These are phyloP conservation scores for Williopsis jadinii DNA, from an alignment of 1,139 yeast genomes.

Conservation along the genomic window DNA sequence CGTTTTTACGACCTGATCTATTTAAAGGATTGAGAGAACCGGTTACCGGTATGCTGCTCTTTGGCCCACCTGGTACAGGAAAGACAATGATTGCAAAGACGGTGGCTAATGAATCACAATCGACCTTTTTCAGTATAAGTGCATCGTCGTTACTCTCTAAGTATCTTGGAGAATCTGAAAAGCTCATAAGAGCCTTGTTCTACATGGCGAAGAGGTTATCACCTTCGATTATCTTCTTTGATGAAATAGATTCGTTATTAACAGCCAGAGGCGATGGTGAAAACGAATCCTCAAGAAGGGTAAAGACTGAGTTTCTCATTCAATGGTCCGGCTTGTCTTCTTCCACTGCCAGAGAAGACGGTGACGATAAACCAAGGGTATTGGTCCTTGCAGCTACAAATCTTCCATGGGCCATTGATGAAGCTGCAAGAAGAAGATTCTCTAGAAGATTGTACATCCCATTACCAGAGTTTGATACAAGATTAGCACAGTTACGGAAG, in stretches of 20 bases:
- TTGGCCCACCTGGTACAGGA: conserved; percentile 52
- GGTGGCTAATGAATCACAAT: conserved; percentile 58
- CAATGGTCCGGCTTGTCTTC: conserved; percentile 61
- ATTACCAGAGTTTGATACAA: conserved; percentile 53
- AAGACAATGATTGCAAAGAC: conserved; percentile 57
- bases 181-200: conserved; percentile 52
- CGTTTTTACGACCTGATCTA: conserved; percentile 56
- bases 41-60: conserved; percentile 54
- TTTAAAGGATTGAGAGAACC: conserved; percentile 59
- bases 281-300: conserved; percentile 42
- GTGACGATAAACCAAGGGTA: conserved; percentile 37
- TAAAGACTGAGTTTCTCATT: conserved; percentile 55
- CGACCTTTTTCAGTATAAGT: conserved; percentile 57
- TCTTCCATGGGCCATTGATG: conserved; percentile 64
- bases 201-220: conserved; percentile 45
- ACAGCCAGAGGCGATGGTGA: conserved; percentile 48
- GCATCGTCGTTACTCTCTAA: conserved; percentile 57
- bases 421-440: conserved; percentile 59
- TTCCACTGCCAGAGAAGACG: conserved; percentile 36
- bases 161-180: conserved; percentile 58
- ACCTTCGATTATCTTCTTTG: conserved; percentile 41
- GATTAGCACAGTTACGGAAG: conserved; percentile 43
- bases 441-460: conserved; percentile 57
- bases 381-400: conserved; percentile 59
- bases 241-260: conserved; percentile 57